Evolutionary conservation across 208 protist genomes (phyloP).

Genomic region (Leishmania tropica): DNA sequence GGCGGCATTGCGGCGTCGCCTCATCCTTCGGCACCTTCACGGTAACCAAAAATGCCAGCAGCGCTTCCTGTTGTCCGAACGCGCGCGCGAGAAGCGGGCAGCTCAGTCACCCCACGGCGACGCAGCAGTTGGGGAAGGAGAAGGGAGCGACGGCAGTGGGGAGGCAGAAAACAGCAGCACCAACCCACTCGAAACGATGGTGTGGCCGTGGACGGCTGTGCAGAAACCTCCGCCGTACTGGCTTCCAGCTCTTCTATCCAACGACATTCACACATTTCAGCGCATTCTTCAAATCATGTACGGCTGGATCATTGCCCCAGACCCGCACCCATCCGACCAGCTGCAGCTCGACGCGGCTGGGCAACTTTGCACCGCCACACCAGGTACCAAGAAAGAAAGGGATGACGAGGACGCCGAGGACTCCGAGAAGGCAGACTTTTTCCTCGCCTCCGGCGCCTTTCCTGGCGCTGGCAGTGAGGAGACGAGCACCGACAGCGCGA

Average conservation of each 20-base stretch:
- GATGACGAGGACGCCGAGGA: conserved; percentile 31
- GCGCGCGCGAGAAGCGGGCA: conserved; percentile 3
- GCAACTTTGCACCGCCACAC: conserved; percentile 9
- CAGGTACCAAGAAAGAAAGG: conserved; percentile 5
- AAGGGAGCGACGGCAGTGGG: conserved; percentile 29
- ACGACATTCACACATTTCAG: conserved; percentile 65
- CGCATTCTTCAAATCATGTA: conserved; percentile 66
- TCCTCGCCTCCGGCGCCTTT: conserved; percentile 21
- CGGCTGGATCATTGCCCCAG: conserved; percentile 59
- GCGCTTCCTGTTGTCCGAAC: conserved; percentile 21
- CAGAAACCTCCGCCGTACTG: conserved; percentile 52
- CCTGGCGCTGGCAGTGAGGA: conserved; percentile 8
- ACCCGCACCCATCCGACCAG: conserved; percentile 28
- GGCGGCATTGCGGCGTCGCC: conserved; percentile 18
- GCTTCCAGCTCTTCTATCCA: conserved; percentile 63
- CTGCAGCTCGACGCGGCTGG: conserved; percentile 21
- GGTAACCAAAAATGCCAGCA: conserved; percentile 15
- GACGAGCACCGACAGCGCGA: conserved; percentile 5
- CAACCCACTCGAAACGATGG: conserved; percentile 12
- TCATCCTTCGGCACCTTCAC: conserved; percentile 37
- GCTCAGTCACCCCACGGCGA: neutral
- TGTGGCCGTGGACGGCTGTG: conserved; percentile 19
- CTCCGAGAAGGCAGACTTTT: conserved; percentile 27
- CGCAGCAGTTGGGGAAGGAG: neutral
- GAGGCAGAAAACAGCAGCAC: conserved; percentile 18